Conservation (phyloP, 208 protist genomes). For the Novymonas esmeraldas region DNA sequence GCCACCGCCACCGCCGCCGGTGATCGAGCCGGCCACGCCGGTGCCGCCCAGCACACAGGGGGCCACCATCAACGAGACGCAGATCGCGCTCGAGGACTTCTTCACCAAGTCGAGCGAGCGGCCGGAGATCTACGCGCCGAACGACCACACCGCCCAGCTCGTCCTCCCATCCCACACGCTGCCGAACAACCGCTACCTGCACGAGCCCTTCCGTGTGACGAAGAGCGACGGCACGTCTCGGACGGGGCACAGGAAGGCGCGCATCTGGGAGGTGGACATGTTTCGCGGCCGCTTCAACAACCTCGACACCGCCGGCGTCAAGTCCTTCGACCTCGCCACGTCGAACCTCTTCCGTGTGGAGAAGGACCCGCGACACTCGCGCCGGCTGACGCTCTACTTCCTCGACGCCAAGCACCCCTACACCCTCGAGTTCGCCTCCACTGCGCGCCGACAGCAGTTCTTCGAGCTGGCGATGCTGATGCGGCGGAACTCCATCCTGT, state of each 20-base stretch:
- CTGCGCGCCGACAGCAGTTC: slow-evolving; percentile 55
- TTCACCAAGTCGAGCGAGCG: slow-evolving; percentile 31
- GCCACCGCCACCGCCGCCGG: not conserved
- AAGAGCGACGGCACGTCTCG: slow-evolving; percentile 43
- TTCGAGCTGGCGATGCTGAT: slow-evolving; percentile 74
- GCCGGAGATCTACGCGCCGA: slow-evolving; percentile 48
- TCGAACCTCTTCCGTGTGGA: slow-evolving; percentile 72
- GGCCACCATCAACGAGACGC: slow-evolving; percentile 9
- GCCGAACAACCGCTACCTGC: slow-evolving; percentile 68
- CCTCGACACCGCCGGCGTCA: slow-evolving; percentile 50
- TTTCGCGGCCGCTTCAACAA: slow-evolving; percentile 55
- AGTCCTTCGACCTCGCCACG: slow-evolving; percentile 49
- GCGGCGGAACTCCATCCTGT: slow-evolving; percentile 73
- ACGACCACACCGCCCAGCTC: slow-evolving; percentile 34
- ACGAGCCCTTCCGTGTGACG: slow-evolving; percentile 63
- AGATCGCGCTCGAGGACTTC: slow-evolving; percentile 20
- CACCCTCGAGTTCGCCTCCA: slow-evolving; percentile 66
- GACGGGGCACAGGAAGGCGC: slow-evolving; percentile 44
- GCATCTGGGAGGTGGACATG: slow-evolving; percentile 78
- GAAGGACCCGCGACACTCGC: slow-evolving; percentile 41
- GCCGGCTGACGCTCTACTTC: slow-evolving; percentile 67
- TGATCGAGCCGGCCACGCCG: not conserved
- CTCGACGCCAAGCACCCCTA: slow-evolving; percentile 76
- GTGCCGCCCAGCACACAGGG: not conserved
- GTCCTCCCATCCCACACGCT: slow-evolving; percentile 69